A percentile compares a stretch with the other conserved stretches of the same genome.
Evolutionary conservation across 495 filamentous ascomycete species (phyloP).

Genomic region (Chaetomidium leptoderma): DNA sequence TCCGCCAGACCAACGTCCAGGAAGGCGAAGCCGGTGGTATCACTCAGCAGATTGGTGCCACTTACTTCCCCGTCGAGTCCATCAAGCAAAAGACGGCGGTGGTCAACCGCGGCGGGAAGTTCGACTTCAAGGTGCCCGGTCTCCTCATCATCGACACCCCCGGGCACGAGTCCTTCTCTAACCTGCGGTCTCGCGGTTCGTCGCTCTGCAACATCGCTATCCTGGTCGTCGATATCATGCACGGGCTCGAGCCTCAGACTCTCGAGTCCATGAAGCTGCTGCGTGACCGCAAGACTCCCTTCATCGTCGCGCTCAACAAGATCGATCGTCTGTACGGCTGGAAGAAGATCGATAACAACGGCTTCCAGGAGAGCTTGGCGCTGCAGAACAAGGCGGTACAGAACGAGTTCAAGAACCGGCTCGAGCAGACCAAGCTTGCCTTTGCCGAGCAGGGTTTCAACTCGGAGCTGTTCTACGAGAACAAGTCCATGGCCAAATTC

Average conservation of each 20-base stretch:
- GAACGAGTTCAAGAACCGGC: constrained; percentile 87
- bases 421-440: constrained; percentile 86
- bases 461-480: constrained; percentile 92
- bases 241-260: constrained; percentile 97
- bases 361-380: constrained; percentile 85
- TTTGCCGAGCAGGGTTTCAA: constrained; percentile 98
- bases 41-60: constrained; percentile 99
- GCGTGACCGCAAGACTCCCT: constrained; percentile 90
- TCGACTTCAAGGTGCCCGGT: constrained; percentile 98
- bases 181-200: constrained; percentile 90
- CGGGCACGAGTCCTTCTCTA: constrained; percentile 99
- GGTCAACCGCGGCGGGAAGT: constrained; percentile 82
- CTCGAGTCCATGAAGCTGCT: constrained; percentile 94
- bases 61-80: constrained; percentile 96
- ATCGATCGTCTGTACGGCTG: constrained; percentile 98
- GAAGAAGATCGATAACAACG: constrained; percentile 97
- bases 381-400: constrained; percentile 92
- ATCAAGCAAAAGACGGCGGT: constrained; percentile 86
- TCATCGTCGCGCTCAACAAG: constrained; percentile 99
- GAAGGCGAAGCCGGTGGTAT: constrained; percentile 99
- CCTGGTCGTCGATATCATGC: constrained; percentile 99
- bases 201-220: constrained; percentile 99
- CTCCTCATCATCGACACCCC: constrained; percentile 97
- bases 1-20: constrained; percentile 97
- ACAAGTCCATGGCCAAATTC: constrained; percentile 89